Evolutionary conservation across 768 basidiomycete species (phyloP).

Genomic region (Lentinula raphanica): DNA sequence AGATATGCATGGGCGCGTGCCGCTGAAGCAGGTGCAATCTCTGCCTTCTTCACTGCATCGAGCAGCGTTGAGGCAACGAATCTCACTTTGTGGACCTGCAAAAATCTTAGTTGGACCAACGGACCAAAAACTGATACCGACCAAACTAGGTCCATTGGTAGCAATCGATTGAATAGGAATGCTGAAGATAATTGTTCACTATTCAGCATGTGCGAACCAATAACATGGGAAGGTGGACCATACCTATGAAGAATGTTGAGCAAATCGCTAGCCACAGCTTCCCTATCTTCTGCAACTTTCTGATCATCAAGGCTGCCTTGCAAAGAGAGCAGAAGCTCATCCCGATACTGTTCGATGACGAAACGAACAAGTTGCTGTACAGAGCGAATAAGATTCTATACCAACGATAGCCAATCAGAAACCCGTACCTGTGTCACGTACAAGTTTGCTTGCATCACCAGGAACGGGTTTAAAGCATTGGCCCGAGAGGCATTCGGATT

Average conservation of each 20-base stretch:
- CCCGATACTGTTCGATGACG: slow-evolving; percentile 87
- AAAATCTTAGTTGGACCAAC: neutral
- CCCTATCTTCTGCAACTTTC: slow-evolving; percentile 66
- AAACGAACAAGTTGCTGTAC: slow-evolving; percentile 87
- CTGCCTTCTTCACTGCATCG: slow-evolving; percentile 77
- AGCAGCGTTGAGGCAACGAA: slow-evolving; percentile 89
- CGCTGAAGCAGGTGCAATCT: slow-evolving; percentile 73
- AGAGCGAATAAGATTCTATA: neutral
- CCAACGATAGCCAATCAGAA: neutral
- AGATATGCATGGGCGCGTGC: slow-evolving; percentile 84
- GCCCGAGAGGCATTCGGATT: slow-evolving; percentile 84
- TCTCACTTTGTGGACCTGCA: slow-evolving; percentile 84
- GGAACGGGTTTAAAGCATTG: slow-evolving; percentile 82
- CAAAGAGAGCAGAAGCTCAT: slow-evolving; percentile 70
- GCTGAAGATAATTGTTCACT: slow-evolving; percentile 30
- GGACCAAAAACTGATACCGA: slow-evolving; percentile 18
- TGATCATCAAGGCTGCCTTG: slow-evolving; percentile 61
- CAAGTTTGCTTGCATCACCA: slow-evolving; percentile 89
- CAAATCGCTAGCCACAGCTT: slow-evolving; percentile 82
- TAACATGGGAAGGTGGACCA: slow-evolving; percentile 9
- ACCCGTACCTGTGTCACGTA: slow-evolving; percentile 85
- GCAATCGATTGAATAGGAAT: slow-evolving; percentile 94
- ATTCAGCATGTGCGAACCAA: neutral
- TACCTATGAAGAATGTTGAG: slow-evolving; percentile 81
- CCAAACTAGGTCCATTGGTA: slow-evolving; percentile 79